Evolutionary conservation across 1,139 yeast species (phyloP).

Genomic region (Magnusiomyces ingens): DNA sequence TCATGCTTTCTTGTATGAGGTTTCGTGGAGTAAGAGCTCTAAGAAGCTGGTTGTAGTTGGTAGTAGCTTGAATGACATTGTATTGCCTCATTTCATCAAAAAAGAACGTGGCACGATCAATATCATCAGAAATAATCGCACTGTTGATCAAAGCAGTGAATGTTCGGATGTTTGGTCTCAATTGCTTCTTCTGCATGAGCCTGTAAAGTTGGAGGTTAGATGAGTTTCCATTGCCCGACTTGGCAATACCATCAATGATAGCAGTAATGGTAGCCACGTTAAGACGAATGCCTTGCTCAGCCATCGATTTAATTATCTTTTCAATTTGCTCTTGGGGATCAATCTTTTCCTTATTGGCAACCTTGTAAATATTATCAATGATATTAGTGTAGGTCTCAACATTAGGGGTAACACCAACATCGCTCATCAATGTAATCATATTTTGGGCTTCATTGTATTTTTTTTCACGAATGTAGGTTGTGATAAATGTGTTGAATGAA

Average conservation of each 20-base stretch:
- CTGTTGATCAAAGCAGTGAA: conserved; percentile 54
- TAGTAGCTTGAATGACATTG: conserved; percentile 37
- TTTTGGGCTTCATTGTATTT: conserved; percentile 34
- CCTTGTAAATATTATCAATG: conserved; percentile 50
- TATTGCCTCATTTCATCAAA: conserved; percentile 41
- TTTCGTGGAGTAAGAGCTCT: conserved; percentile 40
- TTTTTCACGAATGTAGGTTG: conserved; percentile 27
- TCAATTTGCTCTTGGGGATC: conserved; percentile 39
- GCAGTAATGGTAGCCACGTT: conserved; percentile 49
- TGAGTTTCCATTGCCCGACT: conserved; percentile 41
- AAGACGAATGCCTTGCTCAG: conserved; percentile 38
- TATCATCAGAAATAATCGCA: conserved; percentile 48
- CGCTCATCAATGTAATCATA: conserved; percentile 34
- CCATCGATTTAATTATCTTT: conserved; percentile 41
- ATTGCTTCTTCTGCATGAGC: conserved; percentile 35
- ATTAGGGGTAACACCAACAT: conserved; percentile 47
- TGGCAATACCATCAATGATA: conserved; percentile 51
- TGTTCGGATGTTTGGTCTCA: conserved; percentile 37
- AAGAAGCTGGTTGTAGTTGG: conserved; percentile 58
- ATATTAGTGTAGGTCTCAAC: conserved; percentile 61
- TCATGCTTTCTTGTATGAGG: conserved; percentile 36
- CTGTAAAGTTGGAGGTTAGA: conserved; percentile 51
- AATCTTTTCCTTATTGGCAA: conserved; percentile 40
- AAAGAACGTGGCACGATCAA: conserved; percentile 42
- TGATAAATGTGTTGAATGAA: conserved; percentile 39